A percentile compares a stretch with the other conserved stretches of the same genome.
Evolutionary conservation across 2,329 filamentous ascomycete genomes (phyloP).

Genomic region (Hypoxylon rubiginosum): DNA sequence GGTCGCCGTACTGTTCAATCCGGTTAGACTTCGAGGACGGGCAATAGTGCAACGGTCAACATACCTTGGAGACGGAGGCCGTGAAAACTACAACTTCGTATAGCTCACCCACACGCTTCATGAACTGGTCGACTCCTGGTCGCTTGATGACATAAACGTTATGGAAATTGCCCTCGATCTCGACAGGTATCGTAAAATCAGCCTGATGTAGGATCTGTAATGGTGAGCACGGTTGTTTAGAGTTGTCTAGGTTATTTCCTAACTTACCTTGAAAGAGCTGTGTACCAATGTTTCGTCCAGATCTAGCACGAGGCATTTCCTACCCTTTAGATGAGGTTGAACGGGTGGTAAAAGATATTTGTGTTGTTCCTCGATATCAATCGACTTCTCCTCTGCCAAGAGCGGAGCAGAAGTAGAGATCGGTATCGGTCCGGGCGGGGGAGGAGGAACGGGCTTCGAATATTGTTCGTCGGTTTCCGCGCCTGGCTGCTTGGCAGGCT

Average conservation of each 20-base stretch:
- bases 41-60: constrained; percentile 43
- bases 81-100: constrained; percentile 99
- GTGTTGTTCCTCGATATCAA: constrained; percentile 65
- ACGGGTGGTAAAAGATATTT: constrained; percentile 87
- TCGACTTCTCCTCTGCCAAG: constrained; percentile 57
- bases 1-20: constrained; percentile 85
- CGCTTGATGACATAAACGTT: constrained; percentile 99
- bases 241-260: neutral
- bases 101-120: constrained; percentile 97
- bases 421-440: constrained; percentile 61
- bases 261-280: constrained; percentile 95
- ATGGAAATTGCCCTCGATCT: constrained; percentile 98
- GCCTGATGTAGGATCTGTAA: constrained; percentile 94
- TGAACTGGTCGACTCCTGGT: constrained; percentile 98
- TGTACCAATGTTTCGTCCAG: constrained; percentile 97
- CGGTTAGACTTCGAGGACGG: constrained; percentile 40
- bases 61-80: constrained; percentile 95
- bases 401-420: constrained; percentile 51
- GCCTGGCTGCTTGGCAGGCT: constrained; percentile 54
- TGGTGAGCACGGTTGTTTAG: constrained; percentile 14
- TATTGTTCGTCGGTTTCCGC: constrained; percentile 57
- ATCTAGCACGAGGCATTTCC: constrained; percentile 95
- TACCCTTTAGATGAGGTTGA: constrained; percentile 81
- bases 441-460: constrained; percentile 60
- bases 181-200: constrained; percentile 98